phyloP scores from a whole-genome alignment of 805 yeast genomes.

The Cyberlindnera mrakii region DNA sequence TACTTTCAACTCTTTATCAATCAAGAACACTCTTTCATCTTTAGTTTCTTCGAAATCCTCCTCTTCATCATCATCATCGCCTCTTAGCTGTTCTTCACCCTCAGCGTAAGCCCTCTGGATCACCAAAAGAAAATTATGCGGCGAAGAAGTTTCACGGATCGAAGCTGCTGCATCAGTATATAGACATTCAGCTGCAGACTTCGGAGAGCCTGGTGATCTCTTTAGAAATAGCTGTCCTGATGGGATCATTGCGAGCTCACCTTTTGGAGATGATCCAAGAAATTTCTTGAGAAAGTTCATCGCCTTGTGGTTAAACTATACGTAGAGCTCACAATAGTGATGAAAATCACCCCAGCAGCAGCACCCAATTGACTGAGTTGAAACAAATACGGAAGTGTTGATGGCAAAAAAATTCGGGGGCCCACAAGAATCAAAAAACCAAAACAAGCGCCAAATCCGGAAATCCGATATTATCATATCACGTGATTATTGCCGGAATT shows the following conservation, averaged over 20 bases:
- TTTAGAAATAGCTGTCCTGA: conserved; percentile 73
- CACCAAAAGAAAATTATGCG: conserved; percentile 63
- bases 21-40: conserved; percentile 69
- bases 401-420: not conserved
- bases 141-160: conserved; percentile 61
- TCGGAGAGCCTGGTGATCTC: conserved; percentile 75
- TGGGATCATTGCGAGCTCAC: conserved; percentile 63
- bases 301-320: not conserved
- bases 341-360: not conserved
- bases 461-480: not conserved
- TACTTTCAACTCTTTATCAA: conserved; percentile 56
- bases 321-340: not conserved
- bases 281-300: conserved; percentile 70
- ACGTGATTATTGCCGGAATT: too few relatives aligned
- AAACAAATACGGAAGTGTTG: not conserved
- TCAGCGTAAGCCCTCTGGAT: conserved; percentile 66
- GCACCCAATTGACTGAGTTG: not conserved
- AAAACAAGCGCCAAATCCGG: conserved; percentile 3
- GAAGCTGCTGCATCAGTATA: conserved; percentile 75
- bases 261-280: conserved; percentile 48
- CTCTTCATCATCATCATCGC: conserved; percentile 43
- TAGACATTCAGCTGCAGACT: conserved; percentile 78
- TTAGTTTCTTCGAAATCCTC: conserved; percentile 31
- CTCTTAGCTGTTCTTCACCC: conserved; percentile 48
- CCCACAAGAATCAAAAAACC: not conserved